Conservation (phyloP, 2,329 filamentous ascomycete genomes). For the Pseudocercospora pini-densiflorae region DNA sequence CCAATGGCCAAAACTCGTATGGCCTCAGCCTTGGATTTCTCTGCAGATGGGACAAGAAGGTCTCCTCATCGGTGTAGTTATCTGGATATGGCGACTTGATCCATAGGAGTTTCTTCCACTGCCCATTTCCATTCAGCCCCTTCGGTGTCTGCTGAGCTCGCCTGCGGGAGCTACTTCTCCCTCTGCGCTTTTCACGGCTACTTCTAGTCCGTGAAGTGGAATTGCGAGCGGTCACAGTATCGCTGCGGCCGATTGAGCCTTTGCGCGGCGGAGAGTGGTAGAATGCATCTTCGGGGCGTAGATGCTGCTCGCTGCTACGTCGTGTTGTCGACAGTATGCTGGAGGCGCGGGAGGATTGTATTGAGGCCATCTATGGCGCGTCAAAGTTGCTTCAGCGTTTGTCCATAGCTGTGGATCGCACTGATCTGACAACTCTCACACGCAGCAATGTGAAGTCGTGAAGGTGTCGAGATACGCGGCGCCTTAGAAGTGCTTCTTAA, state of each 20-base stretch:
- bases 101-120: constrained; percentile 97
- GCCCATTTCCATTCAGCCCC: constrained; percentile 45
- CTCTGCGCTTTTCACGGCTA: constrained; percentile 56
- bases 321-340: constrained; percentile 18
- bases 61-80: constrained; percentile 97
- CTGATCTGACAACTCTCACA: background rate
- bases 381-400: constrained; percentile 46
- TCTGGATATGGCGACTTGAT: constrained; percentile 98
- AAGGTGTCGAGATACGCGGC: background rate
- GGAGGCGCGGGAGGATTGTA: constrained; percentile 27
- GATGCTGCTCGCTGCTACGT: constrained; percentile 44
- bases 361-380: constrained; percentile 17
- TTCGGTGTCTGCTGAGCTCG: constrained; percentile 41
- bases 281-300: constrained; percentile 86
- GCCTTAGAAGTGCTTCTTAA: background rate
- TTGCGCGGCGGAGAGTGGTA: constrained; percentile 65
- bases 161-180: constrained; percentile 68
- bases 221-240: constrained; percentile 33
- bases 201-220: constrained; percentile 18
- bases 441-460: background rate
- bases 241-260: constrained; percentile 37
- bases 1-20: constrained; percentile 97
- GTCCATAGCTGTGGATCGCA: constrained; percentile 24
- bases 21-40: constrained; percentile 90
- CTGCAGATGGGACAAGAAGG: constrained; percentile 94